Conservation (phyloP, 2,329 filamentous ascomycete species). For the Paracamarosporium sp. region DNA sequence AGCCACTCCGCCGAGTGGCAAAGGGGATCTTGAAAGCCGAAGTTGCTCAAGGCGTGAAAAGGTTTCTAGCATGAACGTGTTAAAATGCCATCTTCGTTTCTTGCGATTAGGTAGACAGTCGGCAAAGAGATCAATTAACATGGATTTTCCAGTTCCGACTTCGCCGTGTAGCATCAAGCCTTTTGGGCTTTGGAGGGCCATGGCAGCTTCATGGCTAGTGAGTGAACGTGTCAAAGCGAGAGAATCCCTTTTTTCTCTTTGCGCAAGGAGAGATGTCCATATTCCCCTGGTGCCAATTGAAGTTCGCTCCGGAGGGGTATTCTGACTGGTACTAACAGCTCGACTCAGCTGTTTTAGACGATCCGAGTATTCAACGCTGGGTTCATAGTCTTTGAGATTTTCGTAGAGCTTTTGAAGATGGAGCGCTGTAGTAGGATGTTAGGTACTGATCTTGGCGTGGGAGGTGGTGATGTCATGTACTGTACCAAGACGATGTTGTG, state of each 20-base stretch:
- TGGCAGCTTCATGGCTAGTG: constrained; percentile 73
- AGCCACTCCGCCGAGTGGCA: constrained; percentile 15
- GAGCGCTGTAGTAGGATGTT: constrained; percentile 57
- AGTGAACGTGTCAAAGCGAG: constrained; percentile 73
- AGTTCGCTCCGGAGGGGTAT: constrained; percentile 23
- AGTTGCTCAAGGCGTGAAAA: constrained; percentile 74
- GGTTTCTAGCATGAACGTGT: constrained; percentile 83
- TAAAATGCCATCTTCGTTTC: constrained; percentile 82
- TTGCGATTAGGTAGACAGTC: constrained; percentile 75
- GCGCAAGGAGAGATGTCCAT: constrained; percentile 62
- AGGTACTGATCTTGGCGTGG: constrained; percentile 20
- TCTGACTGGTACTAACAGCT: constrained; percentile 41
- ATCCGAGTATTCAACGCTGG: constrained; percentile 71
- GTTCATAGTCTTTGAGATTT: constrained; percentile 79
- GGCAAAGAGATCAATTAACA: constrained; percentile 84
- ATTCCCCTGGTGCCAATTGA: constrained; percentile 52
- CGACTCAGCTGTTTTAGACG: constrained; percentile 67
- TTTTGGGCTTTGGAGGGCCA: constrained; percentile 73
- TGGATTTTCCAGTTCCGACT: constrained; percentile 83
- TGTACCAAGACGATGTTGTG: constrained; percentile 69
- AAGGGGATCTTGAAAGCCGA: constrained; percentile 50
- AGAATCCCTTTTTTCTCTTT: constrained; percentile 59
- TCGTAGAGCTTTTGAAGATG: constrained; percentile 80
- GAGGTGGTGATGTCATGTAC: constrained; percentile 43
- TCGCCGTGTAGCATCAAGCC: constrained; percentile 81